Evolutionary conservation across 108 stramenopile species (phyloP), one percentile per base, ranked within the genome.

Genomic region (Mayamaea pseudoterrestris): DNA sequence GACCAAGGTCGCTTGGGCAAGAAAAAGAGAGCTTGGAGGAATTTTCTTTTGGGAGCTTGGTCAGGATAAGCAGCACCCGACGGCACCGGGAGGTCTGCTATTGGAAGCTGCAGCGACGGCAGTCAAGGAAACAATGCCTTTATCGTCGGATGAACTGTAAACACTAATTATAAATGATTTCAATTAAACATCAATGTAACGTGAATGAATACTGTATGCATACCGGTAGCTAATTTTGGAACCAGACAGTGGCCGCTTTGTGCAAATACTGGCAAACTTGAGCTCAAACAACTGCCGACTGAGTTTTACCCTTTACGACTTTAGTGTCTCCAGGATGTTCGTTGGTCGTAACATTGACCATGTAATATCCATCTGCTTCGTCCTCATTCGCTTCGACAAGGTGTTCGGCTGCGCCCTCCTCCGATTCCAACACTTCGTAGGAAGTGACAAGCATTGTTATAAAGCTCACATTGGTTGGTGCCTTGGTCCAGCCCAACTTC

Each of bases 11-110:
- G 34, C 47, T n/a, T 72, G 57, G 35, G 75, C 73, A 5, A 44
- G 17, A 28, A 5, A 37, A 24, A 49, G 35, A 8, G 49, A 57
- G 1, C 47, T 76, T 14, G 71, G 55, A 3, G 83, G 83, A 27
- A 44, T 86, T 20, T 80, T 80, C 60, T 35, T 80, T 29, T 86
- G 83, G 83, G 83, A 86, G 47, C 31, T 86, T 7, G 83, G 83
- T 0, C 78, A 79, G 48, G 83, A 84, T 45, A 78, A 75, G 40
- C 53, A 58, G 20, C n/a, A 47, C 18, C 30, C 49, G 29, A 55
- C 42, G 6, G 62, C 51, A 0, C 18, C 35, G 5, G 71, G 69
- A 14, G 68, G 72, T 1, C 42, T 63, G 8, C 32, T 77, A 37
- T 34, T 76, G 27, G 55, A 65, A 40, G 60, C 55, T 41, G 61